Conservation (phyloP, 106 monocot genomes). For the Triglochin maritima region DNA sequence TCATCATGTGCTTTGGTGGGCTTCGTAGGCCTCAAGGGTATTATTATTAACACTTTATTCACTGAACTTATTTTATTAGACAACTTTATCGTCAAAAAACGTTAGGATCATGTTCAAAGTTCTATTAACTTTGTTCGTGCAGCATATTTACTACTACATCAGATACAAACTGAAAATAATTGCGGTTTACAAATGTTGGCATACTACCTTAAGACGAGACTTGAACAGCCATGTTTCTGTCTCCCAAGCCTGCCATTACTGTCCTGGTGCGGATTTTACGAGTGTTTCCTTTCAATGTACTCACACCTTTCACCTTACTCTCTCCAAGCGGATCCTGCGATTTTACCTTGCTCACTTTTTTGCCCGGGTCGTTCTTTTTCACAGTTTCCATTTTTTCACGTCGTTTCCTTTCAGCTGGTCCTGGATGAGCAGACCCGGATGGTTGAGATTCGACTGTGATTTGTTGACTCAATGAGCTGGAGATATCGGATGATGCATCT, state of each 20-base stretch:
- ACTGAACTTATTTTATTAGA: too few species aligned
- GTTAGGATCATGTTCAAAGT: too few species aligned
- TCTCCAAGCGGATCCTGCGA: neutral
- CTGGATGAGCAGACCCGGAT: neutral
- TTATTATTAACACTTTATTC: too few species aligned
- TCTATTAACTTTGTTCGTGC: neutral
- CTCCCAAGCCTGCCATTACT: slow-evolving; percentile 12
- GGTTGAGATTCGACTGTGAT: neutral
- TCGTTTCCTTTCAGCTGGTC: neutral
- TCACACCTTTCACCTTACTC: slow-evolving; percentile 6
- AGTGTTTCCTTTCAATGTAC: neutral
- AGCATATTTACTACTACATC: neutral
- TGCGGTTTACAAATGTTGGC: neutral
- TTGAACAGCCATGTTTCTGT: slow-evolving; percentile 23
- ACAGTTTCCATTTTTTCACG: neutral
- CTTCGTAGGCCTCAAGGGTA: too few species aligned
- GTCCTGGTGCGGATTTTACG: neutral
- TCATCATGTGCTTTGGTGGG: too few species aligned
- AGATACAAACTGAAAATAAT: neutral
- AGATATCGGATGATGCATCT: neutral
- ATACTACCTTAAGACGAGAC: slow-evolving; percentile 27
- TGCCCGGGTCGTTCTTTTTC: neutral
- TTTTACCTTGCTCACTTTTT: slow-evolving; percentile 4
- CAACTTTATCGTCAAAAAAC: too few species aligned
- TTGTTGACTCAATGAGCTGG: neutral